Percentiles rank a stretch among this genome's conserved stretches.
Evolutionary conservation across 148 eudicot species (phyloP).

Genomic region (Camellia lanceoleosa): DNA sequence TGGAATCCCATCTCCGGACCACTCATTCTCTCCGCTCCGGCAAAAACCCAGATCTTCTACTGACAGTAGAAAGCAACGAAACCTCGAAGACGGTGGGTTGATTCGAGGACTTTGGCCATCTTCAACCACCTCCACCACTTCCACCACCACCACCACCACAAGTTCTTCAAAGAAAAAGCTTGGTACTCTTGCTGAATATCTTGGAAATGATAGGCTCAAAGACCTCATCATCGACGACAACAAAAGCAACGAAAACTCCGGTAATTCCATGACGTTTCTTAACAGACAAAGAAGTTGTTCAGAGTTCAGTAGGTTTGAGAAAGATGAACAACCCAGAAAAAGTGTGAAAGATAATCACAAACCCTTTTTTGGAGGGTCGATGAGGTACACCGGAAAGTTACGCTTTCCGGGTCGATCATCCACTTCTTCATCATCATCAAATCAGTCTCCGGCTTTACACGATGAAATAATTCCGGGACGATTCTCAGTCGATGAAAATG

Average conservation of each 20-base stretch:
- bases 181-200: conserved; percentile 28
- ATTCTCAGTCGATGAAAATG: conserved; percentile 36
- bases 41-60: conserved; percentile 22
- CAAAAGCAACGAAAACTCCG: background rate
- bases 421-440: background rate
- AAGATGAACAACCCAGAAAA: background rate
- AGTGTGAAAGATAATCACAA: conserved; percentile 39
- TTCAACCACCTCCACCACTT: conserved; percentile 3
- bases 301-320: conserved; percentile 33
- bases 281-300: conserved; percentile 33
- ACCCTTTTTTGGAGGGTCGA: conserved; percentile 44
- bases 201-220: conserved; percentile 23
- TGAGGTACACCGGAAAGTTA: conserved; percentile 40
- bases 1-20: conserved; percentile 17
- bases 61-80: conserved; percentile 22
- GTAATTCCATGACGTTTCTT: conserved; percentile 8
- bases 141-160: background rate
- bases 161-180: conserved; percentile 4
- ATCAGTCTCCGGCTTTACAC: background rate
- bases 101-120: conserved; percentile 40
- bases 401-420: conserved; percentile 26
- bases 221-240: conserved; percentile 2
- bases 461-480: conserved; percentile 35
- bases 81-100: conserved; percentile 25
- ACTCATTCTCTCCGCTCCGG: conserved; percentile 10